These are phyloP conservation scores for Sugiyamaella marilandica DNA, from an alignment of 805 yeast genomes.

Conservation along the genomic window DNA sequence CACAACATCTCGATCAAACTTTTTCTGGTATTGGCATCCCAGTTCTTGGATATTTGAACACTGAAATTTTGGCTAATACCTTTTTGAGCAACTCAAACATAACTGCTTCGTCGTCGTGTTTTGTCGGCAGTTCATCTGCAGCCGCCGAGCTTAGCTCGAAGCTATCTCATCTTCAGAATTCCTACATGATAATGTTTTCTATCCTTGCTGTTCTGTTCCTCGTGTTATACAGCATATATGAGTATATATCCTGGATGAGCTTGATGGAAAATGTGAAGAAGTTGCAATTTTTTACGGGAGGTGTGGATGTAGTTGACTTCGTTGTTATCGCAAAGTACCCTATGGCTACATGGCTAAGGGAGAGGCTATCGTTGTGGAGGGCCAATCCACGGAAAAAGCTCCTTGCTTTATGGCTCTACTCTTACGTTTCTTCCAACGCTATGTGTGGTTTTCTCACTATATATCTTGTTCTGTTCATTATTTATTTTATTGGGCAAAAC, in stretches of 20 bases:
- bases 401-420: not conserved
- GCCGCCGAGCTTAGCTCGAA: not conserved
- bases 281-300: conserved; percentile 11
- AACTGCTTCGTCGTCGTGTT: conserved; percentile 1
- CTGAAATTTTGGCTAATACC: conserved; percentile 4
- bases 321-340: conserved; percentile 12
- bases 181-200: conserved; percentile 5
- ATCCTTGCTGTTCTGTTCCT: conserved; percentile 11
- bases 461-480: no score
- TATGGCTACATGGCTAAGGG: not conserved
- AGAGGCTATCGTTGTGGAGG: not conserved
- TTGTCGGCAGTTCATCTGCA: not conserved
- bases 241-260: conserved; percentile 13
- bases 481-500: no score
- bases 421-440: not conserved
- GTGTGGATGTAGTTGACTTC: conserved; percentile 14
- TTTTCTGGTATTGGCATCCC: conserved; percentile 3
- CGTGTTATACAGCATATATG: conserved; percentile 8
- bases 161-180: conserved; percentile 6
- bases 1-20: not conserved
- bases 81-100: conserved; percentile 1
- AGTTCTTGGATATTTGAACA: not conserved
- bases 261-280: conserved; percentile 7
- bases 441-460: not conserved
- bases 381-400: not conserved